phyloP scores from a whole-genome alignment of 768 basidiomycete genomes.

The Hortiboletus campestris region DNA sequence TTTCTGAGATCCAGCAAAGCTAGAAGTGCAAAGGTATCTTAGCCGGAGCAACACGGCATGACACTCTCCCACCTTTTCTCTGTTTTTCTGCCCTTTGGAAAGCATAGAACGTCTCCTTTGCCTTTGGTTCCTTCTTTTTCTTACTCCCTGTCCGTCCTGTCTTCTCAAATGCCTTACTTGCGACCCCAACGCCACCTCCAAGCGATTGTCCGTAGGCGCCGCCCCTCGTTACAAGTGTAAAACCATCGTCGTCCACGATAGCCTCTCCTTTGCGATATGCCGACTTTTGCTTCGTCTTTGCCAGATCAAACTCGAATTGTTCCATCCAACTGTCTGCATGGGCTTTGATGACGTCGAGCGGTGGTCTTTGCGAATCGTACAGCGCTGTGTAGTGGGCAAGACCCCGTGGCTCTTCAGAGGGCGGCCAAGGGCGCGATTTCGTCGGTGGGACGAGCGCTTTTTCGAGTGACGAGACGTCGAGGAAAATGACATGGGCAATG shows the following conservation, averaged over 20 bases:
- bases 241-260: slow-evolving; percentile 91
- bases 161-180: slow-evolving; percentile 54
- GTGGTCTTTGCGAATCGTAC: slow-evolving; percentile 69
- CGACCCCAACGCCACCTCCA: slow-evolving; percentile 73
- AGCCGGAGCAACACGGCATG: background rate
- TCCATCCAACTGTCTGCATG: slow-evolving; percentile 80
- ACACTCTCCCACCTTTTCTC: slow-evolving; percentile 57
- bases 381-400: slow-evolving; percentile 67
- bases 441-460: slow-evolving; percentile 54
- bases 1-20: slow-evolving; percentile 61
- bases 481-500: slow-evolving; percentile 68
- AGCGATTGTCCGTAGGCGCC: slow-evolving; percentile 87
- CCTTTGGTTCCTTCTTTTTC: slow-evolving; percentile 59
- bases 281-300: slow-evolving; percentile 58
- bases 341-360: slow-evolving; percentile 67
- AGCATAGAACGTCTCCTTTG: slow-evolving; percentile 79
- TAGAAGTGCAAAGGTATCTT: slow-evolving; percentile 23
- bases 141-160: slow-evolving; percentile 36
- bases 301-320: slow-evolving; percentile 62
- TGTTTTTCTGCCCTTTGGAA: slow-evolving; percentile 93
- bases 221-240: slow-evolving; percentile 90
- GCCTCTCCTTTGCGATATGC: slow-evolving; percentile 82
- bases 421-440: slow-evolving; percentile 66
- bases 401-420: slow-evolving; percentile 60
- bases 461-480: slow-evolving; percentile 69